These are phyloP conservation scores for Podaxis rugospora DNA, from an alignment of 768 basidiomycete species.

Conservation along the genomic window DNA sequence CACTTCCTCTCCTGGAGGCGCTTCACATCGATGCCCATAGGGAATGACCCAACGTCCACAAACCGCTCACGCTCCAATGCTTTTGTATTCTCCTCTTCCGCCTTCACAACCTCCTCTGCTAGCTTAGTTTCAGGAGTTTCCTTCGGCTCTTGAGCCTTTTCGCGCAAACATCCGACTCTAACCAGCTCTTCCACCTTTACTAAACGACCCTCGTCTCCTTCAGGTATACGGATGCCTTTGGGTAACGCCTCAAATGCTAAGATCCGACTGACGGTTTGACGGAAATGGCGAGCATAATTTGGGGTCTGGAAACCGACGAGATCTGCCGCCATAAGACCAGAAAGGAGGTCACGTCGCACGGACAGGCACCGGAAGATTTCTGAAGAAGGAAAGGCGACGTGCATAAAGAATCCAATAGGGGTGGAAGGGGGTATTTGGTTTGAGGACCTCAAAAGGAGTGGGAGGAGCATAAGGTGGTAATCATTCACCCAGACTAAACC, in stretches of 20 bases:
- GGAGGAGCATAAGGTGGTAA: constrained; percentile 94
- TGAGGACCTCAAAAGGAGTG: constrained; percentile 72
- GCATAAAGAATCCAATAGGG: constrained; percentile 92
- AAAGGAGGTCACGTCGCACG: constrained; percentile 69
- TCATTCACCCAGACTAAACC: constrained; percentile 78
- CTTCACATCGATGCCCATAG: constrained; percentile 84
- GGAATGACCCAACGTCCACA: constrained; percentile 84
- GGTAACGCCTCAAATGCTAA: constrained; percentile 77
- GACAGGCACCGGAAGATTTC: constrained; percentile 94
- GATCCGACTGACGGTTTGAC: constrained; percentile 81
- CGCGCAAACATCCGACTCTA: constrained; percentile 11
- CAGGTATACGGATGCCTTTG: constrained; percentile 68
- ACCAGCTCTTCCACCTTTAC: constrained; percentile 15
- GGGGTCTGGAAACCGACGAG: constrained; percentile 91
- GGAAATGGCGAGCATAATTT: constrained; percentile 78
- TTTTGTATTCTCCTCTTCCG: constrained; percentile 22
- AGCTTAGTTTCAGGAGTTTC: neutral
- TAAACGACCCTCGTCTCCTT: constrained; percentile 25
- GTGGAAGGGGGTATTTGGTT: constrained; percentile 50
- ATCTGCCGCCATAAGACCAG: constrained; percentile 90
- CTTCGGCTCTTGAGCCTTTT: constrained; percentile 3
- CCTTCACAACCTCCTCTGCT: constrained; percentile 3
- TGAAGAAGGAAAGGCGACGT: constrained; percentile 92
- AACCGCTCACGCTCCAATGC: constrained; percentile 48
- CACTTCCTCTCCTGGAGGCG: constrained; percentile 64